Percentiles rank a stretch among this genome's conserved stretches.
Conservation (phyloP, 2,329 filamentous ascomycete species). For the Eutypella sp. region DNA sequence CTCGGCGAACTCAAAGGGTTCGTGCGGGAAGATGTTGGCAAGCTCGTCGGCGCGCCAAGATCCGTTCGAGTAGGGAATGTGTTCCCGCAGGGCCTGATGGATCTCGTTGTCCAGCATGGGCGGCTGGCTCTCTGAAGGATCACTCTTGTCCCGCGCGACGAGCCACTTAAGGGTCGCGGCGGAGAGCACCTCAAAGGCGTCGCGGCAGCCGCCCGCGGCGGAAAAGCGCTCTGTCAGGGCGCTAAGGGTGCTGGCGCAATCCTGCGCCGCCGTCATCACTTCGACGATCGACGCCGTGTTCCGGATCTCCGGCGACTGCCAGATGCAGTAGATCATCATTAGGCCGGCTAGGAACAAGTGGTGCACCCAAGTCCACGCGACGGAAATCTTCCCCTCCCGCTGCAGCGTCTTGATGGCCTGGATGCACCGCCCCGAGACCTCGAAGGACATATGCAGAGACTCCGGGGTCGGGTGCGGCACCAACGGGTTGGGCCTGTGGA, state of each 20-base stretch:
- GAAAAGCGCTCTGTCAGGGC: slow-evolving; percentile 27
- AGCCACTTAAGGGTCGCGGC: slow-evolving; percentile 23
- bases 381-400: slow-evolving; percentile 24
- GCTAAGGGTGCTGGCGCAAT: slow-evolving; percentile 26
- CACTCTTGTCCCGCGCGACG: slow-evolving; percentile 8
- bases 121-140: slow-evolving; percentile 2
- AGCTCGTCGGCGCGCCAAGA: slow-evolving; percentile 10
- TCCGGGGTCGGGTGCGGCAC: slow-evolving; percentile 17
- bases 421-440: slow-evolving; percentile 24
- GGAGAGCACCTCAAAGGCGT: slow-evolving; percentile 25
- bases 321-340: slow-evolving; percentile 25
- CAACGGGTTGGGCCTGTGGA: slow-evolving; percentile 24
- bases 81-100: slow-evolving; percentile 8
- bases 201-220: slow-evolving; percentile 26
- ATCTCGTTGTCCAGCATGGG: slow-evolving; percentile 10
- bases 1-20: slow-evolving; percentile 14
- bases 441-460: slow-evolving; percentile 19
- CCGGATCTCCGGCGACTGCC: slow-evolving; percentile 28
- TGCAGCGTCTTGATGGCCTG: slow-evolving; percentile 24
- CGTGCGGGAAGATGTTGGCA: slow-evolving; percentile 11
- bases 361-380: slow-evolving; percentile 28
- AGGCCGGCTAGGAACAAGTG: slow-evolving; percentile 29
- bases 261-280: slow-evolving; percentile 23
- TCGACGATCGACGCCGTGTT: slow-evolving; percentile 12
- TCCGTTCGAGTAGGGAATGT: slow-evolving; percentile 9